Percentiles rank a stretch among this genome's conserved stretches.
These are phyloP conservation scores for Termitomyces sp. DNA, from an alignment of 768 basidiomycete genomes.

Conservation along the genomic window DNA sequence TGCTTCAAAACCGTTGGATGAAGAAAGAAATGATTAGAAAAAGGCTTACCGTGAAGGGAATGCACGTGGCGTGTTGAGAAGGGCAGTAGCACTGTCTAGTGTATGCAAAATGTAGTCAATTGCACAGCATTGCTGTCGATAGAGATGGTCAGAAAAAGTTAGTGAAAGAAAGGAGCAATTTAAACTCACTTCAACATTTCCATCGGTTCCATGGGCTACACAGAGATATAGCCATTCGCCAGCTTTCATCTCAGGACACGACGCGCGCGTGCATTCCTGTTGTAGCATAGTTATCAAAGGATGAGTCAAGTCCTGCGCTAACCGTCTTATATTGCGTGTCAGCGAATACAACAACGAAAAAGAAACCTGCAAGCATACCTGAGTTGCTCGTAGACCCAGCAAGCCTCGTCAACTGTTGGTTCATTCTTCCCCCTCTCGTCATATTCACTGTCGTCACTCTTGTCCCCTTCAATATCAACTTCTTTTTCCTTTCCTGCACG, in stretches of 20 bases:
- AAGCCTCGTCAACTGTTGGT: slow-evolving; percentile 68
- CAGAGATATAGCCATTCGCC: slow-evolving; percentile 97
- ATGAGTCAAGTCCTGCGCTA: slow-evolving; percentile 83
- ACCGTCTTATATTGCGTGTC: slow-evolving; percentile 45
- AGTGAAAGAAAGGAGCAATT: not conserved
- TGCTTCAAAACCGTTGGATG: slow-evolving; percentile 32
- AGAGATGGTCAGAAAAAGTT: not conserved
- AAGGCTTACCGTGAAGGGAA: slow-evolving; percentile 80
- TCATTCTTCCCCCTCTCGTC: slow-evolving; percentile 39
- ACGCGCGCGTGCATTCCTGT: slow-evolving; percentile 77
- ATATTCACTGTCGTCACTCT: slow-evolving; percentile 19
- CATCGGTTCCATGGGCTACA: slow-evolving; percentile 88
- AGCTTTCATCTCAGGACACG: slow-evolving; percentile 98
- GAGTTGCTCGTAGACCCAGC: slow-evolving; percentile 74
- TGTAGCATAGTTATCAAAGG: slow-evolving; percentile 83
- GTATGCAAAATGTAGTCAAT: slow-evolving; percentile 96
- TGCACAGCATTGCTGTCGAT: slow-evolving; percentile 82
- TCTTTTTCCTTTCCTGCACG: slow-evolving; percentile 26
- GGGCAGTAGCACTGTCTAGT: slow-evolving; percentile 86
- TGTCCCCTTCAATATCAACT: slow-evolving; percentile 23
- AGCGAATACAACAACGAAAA: not conserved
- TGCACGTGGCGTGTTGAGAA: slow-evolving; percentile 84
- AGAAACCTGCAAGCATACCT: slow-evolving; percentile 26
- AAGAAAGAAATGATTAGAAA: not conserved
- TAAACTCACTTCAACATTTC: slow-evolving; percentile 71